phyloP scores from a whole-genome alignment of 1,284 basidiomycete species.

The Naganishia albida region DNA sequence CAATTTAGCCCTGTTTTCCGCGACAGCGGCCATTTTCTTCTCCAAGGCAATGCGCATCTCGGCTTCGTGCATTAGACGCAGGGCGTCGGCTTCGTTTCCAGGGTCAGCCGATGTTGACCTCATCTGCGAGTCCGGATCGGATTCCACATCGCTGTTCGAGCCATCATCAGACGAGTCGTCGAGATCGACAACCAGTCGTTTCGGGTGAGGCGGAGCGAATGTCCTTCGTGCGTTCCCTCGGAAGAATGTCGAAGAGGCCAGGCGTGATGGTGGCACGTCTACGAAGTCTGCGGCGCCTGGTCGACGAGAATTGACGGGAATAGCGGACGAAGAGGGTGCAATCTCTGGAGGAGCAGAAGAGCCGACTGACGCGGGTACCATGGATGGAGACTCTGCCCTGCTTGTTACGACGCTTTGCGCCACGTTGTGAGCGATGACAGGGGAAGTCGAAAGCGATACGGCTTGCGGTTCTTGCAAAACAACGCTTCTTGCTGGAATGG shows the following conservation, averaged over 20 bases:
- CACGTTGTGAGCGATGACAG: background rate
- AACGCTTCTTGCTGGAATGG: background rate
- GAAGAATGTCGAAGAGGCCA: conserved; percentile 24
- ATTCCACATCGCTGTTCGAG: conserved; percentile 11
- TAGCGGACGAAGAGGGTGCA: background rate
- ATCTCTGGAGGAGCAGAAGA: background rate
- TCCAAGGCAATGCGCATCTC: conserved; percentile 19
- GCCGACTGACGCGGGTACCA: background rate
- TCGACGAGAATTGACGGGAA: conserved; percentile 10
- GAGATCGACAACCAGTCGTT: conserved; percentile 17
- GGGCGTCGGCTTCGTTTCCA: background rate
- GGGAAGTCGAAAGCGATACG: background rate
- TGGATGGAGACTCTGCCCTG: background rate
- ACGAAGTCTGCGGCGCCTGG: conserved; percentile 21
- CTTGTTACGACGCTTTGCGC: background rate
- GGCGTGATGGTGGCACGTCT: conserved; percentile 8
- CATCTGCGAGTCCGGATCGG: background rate
- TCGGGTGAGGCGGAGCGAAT: conserved; percentile 18
- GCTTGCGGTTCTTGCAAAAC: background rate
- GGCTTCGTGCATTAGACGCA: conserved; percentile 10
- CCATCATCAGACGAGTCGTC: conserved; percentile 11
- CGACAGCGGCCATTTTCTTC: conserved; percentile 4
- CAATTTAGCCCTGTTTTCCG: conserved; percentile 12
- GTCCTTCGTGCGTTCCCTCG: conserved; percentile 16
- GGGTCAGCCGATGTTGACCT: background rate